Evolutionary conservation across 2,329 filamentous ascomycete species (phyloP).

Genomic region (Fusarium ambrosium): DNA sequence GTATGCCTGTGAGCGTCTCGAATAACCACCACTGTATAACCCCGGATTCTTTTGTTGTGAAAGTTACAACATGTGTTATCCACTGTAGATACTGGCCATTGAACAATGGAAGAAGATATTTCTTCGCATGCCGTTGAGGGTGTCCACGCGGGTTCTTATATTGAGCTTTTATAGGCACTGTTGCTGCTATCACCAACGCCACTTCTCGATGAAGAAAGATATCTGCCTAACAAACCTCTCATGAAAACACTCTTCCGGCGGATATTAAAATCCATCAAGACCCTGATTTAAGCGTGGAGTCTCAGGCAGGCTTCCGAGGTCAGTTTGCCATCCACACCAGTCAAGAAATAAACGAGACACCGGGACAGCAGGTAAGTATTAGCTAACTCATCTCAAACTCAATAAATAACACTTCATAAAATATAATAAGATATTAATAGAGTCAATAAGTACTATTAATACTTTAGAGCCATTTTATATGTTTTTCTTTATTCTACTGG

Average conservation of each 20-base stretch:
- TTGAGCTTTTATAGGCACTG: neutral
- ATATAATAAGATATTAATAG: no score
- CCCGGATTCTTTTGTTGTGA: neutral
- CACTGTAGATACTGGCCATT: neutral
- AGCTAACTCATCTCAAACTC: no score
- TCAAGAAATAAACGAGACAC: no score
- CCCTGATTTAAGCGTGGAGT: neutral
- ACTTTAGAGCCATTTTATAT: no score
- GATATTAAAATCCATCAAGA: neutral
- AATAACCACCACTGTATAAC: neutral
- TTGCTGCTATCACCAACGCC: neutral
- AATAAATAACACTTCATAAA: no score
- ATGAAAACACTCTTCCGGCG: neutral
- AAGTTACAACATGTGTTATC: neutral
- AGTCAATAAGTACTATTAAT: no score
- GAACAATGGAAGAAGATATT: neutral
- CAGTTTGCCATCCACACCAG: neutral
- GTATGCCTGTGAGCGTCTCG: neutral
- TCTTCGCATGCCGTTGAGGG: neutral
- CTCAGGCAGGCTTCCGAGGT: neutral
- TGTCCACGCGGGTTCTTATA: neutral
- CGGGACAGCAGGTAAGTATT: rapidly evolving
- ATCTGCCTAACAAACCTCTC: neutral
- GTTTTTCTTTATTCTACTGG: no score
- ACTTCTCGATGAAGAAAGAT: neutral